Conservation (phyloP, 176 grass and related monocot species). For the Cenchrus americanus region DNA sequence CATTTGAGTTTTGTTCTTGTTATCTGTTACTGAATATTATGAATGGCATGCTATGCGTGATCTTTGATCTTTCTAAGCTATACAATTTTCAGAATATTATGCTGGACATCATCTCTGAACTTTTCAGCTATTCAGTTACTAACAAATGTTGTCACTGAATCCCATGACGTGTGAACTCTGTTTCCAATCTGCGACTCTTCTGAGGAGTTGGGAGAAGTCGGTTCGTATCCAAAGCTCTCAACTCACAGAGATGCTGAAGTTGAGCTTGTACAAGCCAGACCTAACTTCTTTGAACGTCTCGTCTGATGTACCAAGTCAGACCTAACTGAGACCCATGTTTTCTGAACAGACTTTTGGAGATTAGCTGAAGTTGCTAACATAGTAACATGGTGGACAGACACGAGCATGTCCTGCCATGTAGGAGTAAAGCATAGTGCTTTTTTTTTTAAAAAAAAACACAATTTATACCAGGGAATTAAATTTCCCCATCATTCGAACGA, state of each 20-base stretch:
- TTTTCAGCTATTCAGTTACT: conserved; percentile 5
- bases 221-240: not conserved
- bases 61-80: not conserved
- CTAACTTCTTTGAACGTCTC: not conserved
- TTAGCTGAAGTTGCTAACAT: not conserved
- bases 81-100: not conserved
- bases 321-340: not conserved
- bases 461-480: not conserved
- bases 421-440: not conserved
- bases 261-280: not conserved
- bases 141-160: not conserved
- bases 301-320: not conserved
- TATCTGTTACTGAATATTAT: conserved; percentile 15
- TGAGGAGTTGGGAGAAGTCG: not conserved
- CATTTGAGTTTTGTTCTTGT: not conserved
- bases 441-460: not conserved
- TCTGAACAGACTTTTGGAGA: not conserved
- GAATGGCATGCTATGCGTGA: not conserved
- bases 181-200: conserved; percentile 3
- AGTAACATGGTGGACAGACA: not conserved
- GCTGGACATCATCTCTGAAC: not conserved
- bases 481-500: not conserved
- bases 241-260: not conserved
- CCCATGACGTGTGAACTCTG: not conserved
- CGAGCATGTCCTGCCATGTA: not conserved